These are phyloP conservation scores for Talaromyces funiculosus DNA, from an alignment of 2,329 filamentous ascomycete species.

Conservation along the genomic window DNA sequence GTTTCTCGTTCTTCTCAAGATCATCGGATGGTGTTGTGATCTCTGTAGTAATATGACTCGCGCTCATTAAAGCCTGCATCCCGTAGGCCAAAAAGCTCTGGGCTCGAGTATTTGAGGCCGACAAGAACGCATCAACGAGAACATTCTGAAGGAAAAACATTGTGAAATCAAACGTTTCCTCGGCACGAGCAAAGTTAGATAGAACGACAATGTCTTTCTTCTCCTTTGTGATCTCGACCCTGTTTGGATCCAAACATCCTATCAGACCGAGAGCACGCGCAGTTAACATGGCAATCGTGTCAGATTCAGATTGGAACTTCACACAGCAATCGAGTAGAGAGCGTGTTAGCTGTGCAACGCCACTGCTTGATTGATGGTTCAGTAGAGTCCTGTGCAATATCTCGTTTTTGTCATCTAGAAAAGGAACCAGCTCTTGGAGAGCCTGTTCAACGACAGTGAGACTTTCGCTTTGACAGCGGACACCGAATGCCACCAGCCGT, in stretches of 20 bases:
- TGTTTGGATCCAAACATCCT: constrained; percentile 86
- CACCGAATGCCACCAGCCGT: constrained; percentile 64
- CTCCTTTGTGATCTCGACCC: constrained; percentile 72
- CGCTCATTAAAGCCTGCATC: constrained; percentile 84
- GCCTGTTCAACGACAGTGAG: constrained; percentile 78
- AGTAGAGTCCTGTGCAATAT: constrained; percentile 73
- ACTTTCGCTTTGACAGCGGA: constrained; percentile 76
- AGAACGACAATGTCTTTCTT: constrained; percentile 79
- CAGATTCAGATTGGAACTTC: constrained; percentile 65
- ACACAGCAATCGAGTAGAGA: constrained; percentile 79
- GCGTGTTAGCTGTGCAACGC: constrained; percentile 66
- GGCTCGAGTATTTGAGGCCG: constrained; percentile 76
- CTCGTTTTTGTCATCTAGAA: constrained; percentile 66
- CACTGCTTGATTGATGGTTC: constrained; percentile 74
- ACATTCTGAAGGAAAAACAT: constrained; percentile 80
- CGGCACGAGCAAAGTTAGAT: constrained; percentile 73
- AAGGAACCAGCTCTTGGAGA: constrained; percentile 68
- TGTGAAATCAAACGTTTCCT: constrained; percentile 80
- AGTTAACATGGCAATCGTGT: constrained; percentile 65
- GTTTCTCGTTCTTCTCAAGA: constrained; percentile 55
- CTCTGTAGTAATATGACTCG: constrained; percentile 64
- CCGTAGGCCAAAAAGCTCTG: constrained; percentile 91
- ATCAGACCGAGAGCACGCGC: constrained; percentile 81
- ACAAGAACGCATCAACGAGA: constrained; percentile 84
- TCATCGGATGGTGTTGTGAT: constrained; percentile 48